Evolutionary conservation across 495 filamentous ascomycete genomes (phyloP).

Genomic region (Corynascus novoguineensis): DNA sequence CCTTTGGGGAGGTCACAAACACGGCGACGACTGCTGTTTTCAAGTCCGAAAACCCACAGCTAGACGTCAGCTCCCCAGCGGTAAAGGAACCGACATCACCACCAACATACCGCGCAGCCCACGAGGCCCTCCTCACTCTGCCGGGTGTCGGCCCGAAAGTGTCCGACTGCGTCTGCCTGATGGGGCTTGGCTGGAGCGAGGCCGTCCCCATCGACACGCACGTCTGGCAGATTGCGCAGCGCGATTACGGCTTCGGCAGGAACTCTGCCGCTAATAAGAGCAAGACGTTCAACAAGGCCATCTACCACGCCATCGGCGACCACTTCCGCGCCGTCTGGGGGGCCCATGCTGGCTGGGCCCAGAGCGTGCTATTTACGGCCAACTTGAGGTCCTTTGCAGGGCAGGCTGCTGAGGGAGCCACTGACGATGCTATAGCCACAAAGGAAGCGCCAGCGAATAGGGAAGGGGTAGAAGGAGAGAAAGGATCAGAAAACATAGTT

Average conservation of each 20-base stretch:
- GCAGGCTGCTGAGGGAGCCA: conserved; percentile 23
- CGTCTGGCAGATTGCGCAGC: conserved; percentile 95
- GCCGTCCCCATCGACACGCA: conserved; percentile 95
- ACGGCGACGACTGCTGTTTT: background rate
- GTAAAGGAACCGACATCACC: background rate
- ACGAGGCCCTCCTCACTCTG: conserved; percentile 69
- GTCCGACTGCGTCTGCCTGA: conserved; percentile 90
- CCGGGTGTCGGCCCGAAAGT: conserved; percentile 95
- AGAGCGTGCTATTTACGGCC: conserved; percentile 93
- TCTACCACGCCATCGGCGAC: conserved; percentile 84
- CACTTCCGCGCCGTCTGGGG: conserved; percentile 92
- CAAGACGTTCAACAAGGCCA: conserved; percentile 79
- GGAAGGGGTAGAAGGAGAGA: conserved; percentile 7
- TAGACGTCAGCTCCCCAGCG: background rate
- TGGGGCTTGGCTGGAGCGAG: conserved; percentile 97
- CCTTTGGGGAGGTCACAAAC: conserved; percentile 32
- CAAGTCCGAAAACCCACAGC: background rate
- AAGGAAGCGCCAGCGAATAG: no score
- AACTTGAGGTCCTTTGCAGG: conserved; percentile 83
- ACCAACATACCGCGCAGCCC: conserved; percentile 64
- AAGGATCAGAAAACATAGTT: conserved; percentile 1
- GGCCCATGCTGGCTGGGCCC: conserved; percentile 91
- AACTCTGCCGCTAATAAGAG: conserved; percentile 62
- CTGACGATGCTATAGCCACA: conserved; percentile 21
- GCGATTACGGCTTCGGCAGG: conserved; percentile 90